Conservation (phyloP, 345 rosid genomes). For the Populus euphratica region DNA sequence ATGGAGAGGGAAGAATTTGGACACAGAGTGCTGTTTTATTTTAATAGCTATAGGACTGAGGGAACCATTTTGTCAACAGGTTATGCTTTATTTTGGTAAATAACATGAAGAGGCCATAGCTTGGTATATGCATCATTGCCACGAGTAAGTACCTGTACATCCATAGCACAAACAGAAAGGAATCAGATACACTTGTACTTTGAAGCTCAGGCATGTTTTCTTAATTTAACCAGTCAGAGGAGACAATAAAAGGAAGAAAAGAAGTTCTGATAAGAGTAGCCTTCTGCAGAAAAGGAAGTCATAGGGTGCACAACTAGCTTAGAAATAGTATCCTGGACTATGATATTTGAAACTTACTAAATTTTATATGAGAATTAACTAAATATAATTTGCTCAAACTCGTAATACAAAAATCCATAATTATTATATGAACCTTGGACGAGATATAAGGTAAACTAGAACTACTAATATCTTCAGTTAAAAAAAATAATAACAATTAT, state of each 20-base stretch:
- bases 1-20: neutral
- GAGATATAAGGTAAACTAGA: neutral
- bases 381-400: too few relatives aligned
- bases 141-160: slow-evolving; percentile 48
- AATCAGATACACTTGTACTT: neutral
- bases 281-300: too few relatives aligned
- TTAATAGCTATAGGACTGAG: slow-evolving; percentile 28
- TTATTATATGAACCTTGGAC: neutral
- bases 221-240: neutral
- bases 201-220: neutral
- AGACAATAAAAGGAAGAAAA: neutral
- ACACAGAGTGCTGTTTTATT: neutral
- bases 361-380: too few relatives aligned
- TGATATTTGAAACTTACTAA: neutral
- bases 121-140: slow-evolving; percentile 57
- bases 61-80: slow-evolving; percentile 46
- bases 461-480: neutral
- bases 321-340: neutral
- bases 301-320: neutral
- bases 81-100: slow-evolving; percentile 35
- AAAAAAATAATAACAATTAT: neutral
- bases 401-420: too few relatives aligned
- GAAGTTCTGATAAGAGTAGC: neutral
- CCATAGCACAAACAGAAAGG: neutral
- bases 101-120: slow-evolving; percentile 46